Evolutionary conservation across 768 basidiomycete species (phyloP), one percentile per base, ranked within the genome.

Genomic region (Agrocybe chaxingu): DNA sequence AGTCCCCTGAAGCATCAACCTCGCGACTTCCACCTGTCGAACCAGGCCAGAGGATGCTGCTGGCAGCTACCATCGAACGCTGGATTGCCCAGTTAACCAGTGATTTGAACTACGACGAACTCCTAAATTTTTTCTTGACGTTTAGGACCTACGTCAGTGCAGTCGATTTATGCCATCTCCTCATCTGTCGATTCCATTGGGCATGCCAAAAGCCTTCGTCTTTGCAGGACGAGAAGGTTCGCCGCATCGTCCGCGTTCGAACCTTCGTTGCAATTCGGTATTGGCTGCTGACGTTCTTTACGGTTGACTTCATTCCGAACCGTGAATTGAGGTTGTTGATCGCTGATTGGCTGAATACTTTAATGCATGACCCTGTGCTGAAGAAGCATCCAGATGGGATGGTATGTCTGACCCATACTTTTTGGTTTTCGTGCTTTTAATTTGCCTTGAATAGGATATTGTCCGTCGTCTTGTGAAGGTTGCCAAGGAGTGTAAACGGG

Each of bases 21-120:
- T 45, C 52, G n/a, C 51, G 45, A 30, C 52, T 62, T 12, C 46
- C 62, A 19, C 50, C 52, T 29, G 64, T 66, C 24, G 24, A 24
- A 18, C 64, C 62, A 32, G 59, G 66, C 31, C 70, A 72, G 58
- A 77, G 68, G 55, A 73, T 90, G 19, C 72, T 96, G n/a, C 72
- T 95, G 10, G 93, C 91, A 0, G 92, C 92, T 3, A 93, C 91
- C 3, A 91, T 95, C 59, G 93, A 95, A 65, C 85, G 93, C 0
- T 92, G 91, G 90, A 85, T 97, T 48, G 92, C 90, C 0, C 91
- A 96, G 61, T 71, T 96, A 43, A 95, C 94, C 30, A 88, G 85
- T 58, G 85, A 89, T 58, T 73, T 93, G 59, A 84, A 89, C 65
- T 89, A 91, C 51, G 92, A 93, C 63, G 89, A 93, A 58, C 75